A percentile compares a stretch with the other conserved stretches of the same genome.
Evolutionary conservation across 768 basidiomycete species (phyloP).

Genomic region (Termitomyces sp.): DNA sequence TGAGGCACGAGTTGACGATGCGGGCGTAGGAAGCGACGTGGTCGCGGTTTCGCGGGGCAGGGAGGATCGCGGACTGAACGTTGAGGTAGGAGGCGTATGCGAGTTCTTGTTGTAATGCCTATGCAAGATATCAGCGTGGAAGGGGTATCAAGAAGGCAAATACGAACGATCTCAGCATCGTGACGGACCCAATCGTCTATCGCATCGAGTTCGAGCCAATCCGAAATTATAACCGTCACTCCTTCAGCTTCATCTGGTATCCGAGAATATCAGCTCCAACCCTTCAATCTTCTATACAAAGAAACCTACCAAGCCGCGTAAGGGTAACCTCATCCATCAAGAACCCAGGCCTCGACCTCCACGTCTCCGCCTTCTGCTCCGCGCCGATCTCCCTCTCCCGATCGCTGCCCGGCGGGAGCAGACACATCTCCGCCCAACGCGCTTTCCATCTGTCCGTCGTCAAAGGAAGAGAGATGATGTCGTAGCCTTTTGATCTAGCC

Average conservation of each 20-base stretch:
- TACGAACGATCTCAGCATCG: slow-evolving; percentile 88
- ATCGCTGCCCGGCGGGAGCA: slow-evolving; percentile 50
- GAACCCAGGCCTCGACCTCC: slow-evolving; percentile 84
- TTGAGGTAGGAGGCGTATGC: slow-evolving; percentile 92
- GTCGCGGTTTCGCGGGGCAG: slow-evolving; percentile 80
- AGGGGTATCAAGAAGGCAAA: slow-evolving; percentile 4
- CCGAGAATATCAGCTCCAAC: not conserved
- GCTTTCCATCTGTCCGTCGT: slow-evolving; percentile 84
- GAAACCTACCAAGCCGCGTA: slow-evolving; percentile 67
- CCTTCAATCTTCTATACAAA: not conserved
- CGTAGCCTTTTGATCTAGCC: slow-evolving; percentile 67
- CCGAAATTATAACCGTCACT: slow-evolving; percentile 76
- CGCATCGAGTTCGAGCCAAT: slow-evolving; percentile 95
- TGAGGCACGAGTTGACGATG: slow-evolving; percentile 77
- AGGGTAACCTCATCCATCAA: slow-evolving; percentile 84
- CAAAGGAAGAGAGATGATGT: slow-evolving; percentile 78
- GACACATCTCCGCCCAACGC: slow-evolving; percentile 89
- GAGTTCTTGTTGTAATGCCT: slow-evolving; percentile 94
- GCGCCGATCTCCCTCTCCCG: slow-evolving; percentile 39
- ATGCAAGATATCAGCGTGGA: slow-evolving; percentile 1
- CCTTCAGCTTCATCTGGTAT: slow-evolving; percentile 73
- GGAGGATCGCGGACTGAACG: slow-evolving; percentile 81
- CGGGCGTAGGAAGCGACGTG: slow-evolving; percentile 93
- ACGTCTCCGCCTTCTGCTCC: slow-evolving; percentile 74
- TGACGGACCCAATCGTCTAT: slow-evolving; percentile 92